Conservation (phyloP, 805 yeast genomes). For the Tanozyma kutaoensis region DNA sequence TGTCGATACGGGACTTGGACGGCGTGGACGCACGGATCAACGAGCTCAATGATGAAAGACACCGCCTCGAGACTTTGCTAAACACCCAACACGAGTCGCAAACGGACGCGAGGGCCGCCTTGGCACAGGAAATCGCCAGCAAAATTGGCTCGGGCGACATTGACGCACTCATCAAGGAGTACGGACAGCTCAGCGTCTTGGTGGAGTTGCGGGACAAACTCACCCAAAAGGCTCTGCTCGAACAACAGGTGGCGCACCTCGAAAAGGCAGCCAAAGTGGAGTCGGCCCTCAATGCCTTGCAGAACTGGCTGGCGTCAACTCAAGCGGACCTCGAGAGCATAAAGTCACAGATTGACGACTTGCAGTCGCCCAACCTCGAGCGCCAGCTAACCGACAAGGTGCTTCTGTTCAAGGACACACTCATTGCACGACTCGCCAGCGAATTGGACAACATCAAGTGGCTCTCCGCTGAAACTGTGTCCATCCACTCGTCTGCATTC, state of each 20-base stretch:
- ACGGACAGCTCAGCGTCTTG: not conserved
- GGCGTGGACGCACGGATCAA: conserved; percentile 11
- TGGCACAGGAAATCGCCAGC: not conserved
- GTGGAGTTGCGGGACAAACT: not conserved
- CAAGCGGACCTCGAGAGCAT: too few species aligned
- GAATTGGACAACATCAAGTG: conserved; percentile 7
- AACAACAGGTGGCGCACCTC: not conserved
- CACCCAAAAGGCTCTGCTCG: not conserved
- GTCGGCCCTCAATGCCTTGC: not conserved
- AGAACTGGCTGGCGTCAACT: not conserved
- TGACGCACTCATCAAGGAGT: not conserved
- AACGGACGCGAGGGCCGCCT: not conserved
- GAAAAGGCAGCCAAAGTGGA: conserved; percentile 1
- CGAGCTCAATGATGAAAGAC: conserved; percentile 10
- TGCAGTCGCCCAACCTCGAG: too few species aligned
- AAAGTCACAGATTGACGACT: too few species aligned
- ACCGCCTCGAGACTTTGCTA: too few species aligned
- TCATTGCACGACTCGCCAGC: not conserved
- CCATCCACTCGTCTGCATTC: conserved; percentile 5
- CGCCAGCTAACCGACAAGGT: too few species aligned
- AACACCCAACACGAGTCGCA: too few species aligned
- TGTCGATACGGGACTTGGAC: conserved; percentile 20
- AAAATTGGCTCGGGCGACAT: not conserved
- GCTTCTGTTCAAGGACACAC: too few species aligned
- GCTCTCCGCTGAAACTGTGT: conserved; percentile 8